These are phyloP conservation scores for Lophiotrema nucula DNA, from an alignment of 495 filamentous ascomycete genomes.

Conservation along the genomic window DNA sequence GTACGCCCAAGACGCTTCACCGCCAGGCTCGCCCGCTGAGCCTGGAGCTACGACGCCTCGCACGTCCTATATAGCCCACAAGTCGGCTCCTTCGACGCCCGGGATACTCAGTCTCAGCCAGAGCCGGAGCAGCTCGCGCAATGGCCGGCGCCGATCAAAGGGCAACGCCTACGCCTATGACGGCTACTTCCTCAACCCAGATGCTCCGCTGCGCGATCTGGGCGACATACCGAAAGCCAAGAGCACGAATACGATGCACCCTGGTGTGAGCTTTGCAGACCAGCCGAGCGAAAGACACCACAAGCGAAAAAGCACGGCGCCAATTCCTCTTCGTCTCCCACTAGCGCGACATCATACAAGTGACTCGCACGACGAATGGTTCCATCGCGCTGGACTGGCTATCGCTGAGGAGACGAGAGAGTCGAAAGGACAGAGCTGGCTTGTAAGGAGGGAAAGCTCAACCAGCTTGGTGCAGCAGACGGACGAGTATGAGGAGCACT, in stretches of 20 bases:
- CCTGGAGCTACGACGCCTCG: slow-evolving; percentile 3
- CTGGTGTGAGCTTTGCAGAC: slow-evolving; percentile 9
- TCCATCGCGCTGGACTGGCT: slow-evolving; percentile 39
- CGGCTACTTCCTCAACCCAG: slow-evolving; percentile 26
- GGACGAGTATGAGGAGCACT: slow-evolving; percentile 33
- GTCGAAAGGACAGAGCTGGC: slow-evolving; percentile 44
- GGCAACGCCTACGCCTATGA: slow-evolving; percentile 29
- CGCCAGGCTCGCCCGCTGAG: slow-evolving; percentile 25
- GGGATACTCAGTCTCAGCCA: slow-evolving; percentile 43
- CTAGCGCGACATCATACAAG: slow-evolving; percentile 27
- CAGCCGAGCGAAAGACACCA: slow-evolving; percentile 14
- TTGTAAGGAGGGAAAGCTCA: slow-evolving; percentile 38
- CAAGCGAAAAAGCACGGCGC: slow-evolving; percentile 16
- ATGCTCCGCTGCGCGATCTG: slow-evolving; percentile 14
- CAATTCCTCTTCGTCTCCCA: not conserved
- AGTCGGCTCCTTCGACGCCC: slow-evolving; percentile 42
- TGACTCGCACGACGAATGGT: slow-evolving; percentile 39
- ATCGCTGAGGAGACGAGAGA: slow-evolving; percentile 40
- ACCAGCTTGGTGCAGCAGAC: slow-evolving; percentile 33
- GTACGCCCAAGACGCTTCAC: slow-evolving; percentile 33
- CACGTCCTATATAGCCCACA: slow-evolving; percentile 43
- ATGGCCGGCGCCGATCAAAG: slow-evolving; percentile 28
- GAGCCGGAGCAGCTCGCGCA: slow-evolving; percentile 35
- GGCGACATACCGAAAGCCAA: slow-evolving; percentile 40
- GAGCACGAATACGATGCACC: slow-evolving; percentile 36